phyloP scores from a whole-genome alignment of 305 asterid genomes.

The Stenogyne calaminthoides region DNA sequence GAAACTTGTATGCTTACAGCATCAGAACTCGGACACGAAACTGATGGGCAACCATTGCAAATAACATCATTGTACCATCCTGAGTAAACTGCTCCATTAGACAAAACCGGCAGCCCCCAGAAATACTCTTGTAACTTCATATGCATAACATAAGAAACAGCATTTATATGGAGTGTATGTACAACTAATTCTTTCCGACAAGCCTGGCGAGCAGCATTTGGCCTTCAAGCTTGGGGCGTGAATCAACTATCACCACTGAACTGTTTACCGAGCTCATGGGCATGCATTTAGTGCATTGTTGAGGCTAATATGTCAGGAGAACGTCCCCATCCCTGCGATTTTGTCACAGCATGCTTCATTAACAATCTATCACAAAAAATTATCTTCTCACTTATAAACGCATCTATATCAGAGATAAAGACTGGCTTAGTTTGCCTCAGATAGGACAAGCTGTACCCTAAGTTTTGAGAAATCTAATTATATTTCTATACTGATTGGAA shows the following conservation, averaged over 20 bases:
- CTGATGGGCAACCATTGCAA: conserved; percentile 98
- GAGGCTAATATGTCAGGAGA: conserved; percentile 86
- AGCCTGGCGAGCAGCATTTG: conserved; percentile 76
- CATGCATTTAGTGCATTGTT: conserved; percentile 77
- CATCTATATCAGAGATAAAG: conserved; percentile 75
- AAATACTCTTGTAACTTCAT: conserved; percentile 91
- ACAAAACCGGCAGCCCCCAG: conserved; percentile 93
- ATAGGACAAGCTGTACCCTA: conserved; percentile 60
- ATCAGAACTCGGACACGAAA: conserved; percentile 81
- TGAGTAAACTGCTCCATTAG: conserved; percentile 94
- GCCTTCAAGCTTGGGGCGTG: conserved; percentile 96
- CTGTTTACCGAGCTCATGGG: conserved; percentile 89
- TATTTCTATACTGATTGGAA: conserved; percentile 95
- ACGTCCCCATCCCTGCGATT: conserved; percentile 92
- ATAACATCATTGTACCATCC: conserved; percentile 94
- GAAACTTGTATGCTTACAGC: conserved; percentile 97
- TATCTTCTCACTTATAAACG: conserved; percentile 78
- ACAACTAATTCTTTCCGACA: conserved; percentile 79
- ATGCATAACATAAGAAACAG: conserved; percentile 89
- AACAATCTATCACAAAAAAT: conserved; percentile 81
- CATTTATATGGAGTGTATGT: conserved; percentile 96
- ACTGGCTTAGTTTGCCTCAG: conserved; percentile 74
- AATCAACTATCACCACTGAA: conserved; percentile 89
- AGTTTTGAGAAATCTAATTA: conserved; percentile 81
- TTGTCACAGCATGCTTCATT: conserved; percentile 96